These are phyloP conservation scores for Paramyrothecium sp. DNA, from an alignment of 2,329 filamentous ascomycete genomes.

Conservation along the genomic window DNA sequence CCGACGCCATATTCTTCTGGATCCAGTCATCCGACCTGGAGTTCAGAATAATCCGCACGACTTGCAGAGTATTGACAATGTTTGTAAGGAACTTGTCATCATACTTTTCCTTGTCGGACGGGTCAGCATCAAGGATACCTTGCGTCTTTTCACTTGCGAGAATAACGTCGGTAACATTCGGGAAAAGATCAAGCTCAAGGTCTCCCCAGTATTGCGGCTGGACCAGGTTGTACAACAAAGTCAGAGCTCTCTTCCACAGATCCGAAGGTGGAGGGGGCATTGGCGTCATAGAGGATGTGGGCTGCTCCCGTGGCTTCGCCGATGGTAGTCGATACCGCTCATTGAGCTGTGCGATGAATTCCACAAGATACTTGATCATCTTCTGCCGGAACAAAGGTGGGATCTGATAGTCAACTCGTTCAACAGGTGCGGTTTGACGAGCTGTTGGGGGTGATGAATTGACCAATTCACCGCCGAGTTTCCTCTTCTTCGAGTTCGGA, in stretches of 20 bases:
- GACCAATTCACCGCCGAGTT: slow-evolving; percentile 62
- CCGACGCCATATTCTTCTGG: slow-evolving; percentile 67
- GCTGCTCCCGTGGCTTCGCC: slow-evolving; percentile 59
- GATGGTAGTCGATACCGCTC: slow-evolving; percentile 81
- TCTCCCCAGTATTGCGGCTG: slow-evolving; percentile 90
- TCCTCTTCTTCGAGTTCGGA: slow-evolving; percentile 72
- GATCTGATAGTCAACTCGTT: slow-evolving; percentile 66
- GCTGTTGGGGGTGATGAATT: slow-evolving; percentile 54
- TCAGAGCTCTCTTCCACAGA: slow-evolving; percentile 80
- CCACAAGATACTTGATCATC: slow-evolving; percentile 91
- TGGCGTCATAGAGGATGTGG: slow-evolving; percentile 37
- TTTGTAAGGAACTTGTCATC: slow-evolving; percentile 82
- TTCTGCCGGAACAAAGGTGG: slow-evolving; percentile 67
- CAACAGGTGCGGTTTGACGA: slow-evolving; percentile 36
- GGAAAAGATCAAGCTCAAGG: slow-evolving; percentile 86
- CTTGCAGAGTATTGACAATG: slow-evolving; percentile 91
- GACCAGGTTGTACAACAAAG: slow-evolving; percentile 78
- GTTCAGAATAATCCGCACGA: slow-evolving; percentile 85
- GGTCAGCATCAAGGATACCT: slow-evolving; percentile 56
- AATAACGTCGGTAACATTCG: slow-evolving; percentile 84
- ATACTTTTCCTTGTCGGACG: slow-evolving; percentile 66
- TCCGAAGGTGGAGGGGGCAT: slow-evolving; percentile 63
- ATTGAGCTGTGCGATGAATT: slow-evolving; percentile 87
- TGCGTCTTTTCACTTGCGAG: slow-evolving; percentile 77
- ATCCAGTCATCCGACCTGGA: slow-evolving; percentile 92